A percentile compares a stretch with the other conserved stretches of the same genome.
phyloP scores from a whole-genome alignment of 192 early-diverging fungal genomes.

The Umbelopsis vinacea region DNA sequence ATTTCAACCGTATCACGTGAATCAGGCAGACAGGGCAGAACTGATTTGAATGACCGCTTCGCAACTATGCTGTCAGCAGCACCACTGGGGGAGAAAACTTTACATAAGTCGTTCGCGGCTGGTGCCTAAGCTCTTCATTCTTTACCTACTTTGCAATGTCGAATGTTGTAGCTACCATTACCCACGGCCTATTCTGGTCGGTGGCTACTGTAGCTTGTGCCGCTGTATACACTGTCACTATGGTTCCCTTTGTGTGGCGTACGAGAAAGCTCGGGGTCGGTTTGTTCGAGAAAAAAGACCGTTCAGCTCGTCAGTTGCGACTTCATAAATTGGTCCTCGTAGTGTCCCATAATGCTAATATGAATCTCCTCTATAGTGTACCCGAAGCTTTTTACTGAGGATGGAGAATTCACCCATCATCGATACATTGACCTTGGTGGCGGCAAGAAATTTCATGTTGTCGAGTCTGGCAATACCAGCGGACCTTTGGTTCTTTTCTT shows the following conservation, averaged over 20 bases:
- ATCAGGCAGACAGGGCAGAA: background rate
- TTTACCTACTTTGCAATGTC: background rate
- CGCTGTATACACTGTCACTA: background rate
- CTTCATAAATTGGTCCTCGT: background rate
- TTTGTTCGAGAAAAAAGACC: slow-evolving; percentile 1
- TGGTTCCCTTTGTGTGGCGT: background rate
- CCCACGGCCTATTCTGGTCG: background rate
- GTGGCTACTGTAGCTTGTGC: background rate
- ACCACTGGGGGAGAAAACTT: background rate
- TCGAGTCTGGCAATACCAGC: slow-evolving; percentile 25
- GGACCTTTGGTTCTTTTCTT: slow-evolving; percentile 30
- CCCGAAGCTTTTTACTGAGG: slow-evolving; percentile 21
- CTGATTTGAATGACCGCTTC: background rate
- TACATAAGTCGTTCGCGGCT: no score
- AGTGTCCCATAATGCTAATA: no score
- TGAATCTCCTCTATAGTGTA: background rate
- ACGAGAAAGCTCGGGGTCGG: background rate
- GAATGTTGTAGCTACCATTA: background rate
- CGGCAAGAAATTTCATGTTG: slow-evolving; percentile 28
- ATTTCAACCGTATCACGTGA: background rate
- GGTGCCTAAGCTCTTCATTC: no score
- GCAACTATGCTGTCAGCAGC: background rate
- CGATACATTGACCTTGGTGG: slow-evolving; percentile 17
- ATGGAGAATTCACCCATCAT: slow-evolving; percentile 24
- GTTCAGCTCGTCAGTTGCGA: background rate